Percentiles rank a stretch among this genome's conserved stretches.
Conservation (phyloP, 805 yeast genomes). For the Candida coleopterorum region DNA sequence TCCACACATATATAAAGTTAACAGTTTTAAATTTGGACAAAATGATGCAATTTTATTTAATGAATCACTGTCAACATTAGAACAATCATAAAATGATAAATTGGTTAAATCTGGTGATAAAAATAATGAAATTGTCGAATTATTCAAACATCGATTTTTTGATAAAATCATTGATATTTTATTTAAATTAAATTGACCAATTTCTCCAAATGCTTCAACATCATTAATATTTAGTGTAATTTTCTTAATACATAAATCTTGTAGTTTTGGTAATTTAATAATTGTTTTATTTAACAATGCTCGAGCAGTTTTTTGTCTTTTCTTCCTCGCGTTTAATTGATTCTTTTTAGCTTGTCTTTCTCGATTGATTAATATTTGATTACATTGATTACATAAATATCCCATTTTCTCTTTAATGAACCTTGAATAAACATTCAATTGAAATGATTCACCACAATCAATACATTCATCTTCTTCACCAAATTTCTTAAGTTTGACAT, state of each 20-base stretch:
- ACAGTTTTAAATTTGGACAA: constrained; percentile 65
- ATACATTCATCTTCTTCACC: constrained; percentile 60
- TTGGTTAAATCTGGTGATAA: constrained; percentile 52
- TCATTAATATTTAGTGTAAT: constrained; percentile 65
- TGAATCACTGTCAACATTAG: constrained; percentile 63
- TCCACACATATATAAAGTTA: constrained; percentile 89
- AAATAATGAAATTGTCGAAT: constrained; percentile 69
- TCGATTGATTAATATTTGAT: constrained; percentile 35
- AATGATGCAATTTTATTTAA: constrained; percentile 66
- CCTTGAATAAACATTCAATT: constrained; percentile 64
- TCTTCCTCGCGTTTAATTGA: constrained; percentile 63
- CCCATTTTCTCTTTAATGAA: constrained; percentile 50
- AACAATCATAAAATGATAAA: constrained; percentile 90
- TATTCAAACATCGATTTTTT: constrained; percentile 74
- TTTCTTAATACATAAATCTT: constrained; percentile 71
- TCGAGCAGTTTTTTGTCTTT: constrained; percentile 74
- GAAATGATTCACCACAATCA: constrained; percentile 55
- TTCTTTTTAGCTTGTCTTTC: constrained; percentile 45
- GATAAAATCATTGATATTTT: constrained; percentile 74
- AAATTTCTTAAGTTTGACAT: constrained; percentile 22
- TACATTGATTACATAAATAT: constrained; percentile 62
- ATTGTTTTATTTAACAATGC: constrained; percentile 74
- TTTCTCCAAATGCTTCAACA: constrained; percentile 81
- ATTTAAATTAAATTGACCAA: constrained; percentile 67
- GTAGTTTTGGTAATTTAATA: constrained; percentile 63